These are phyloP conservation scores for Coemansia sp. DNA, from an alignment of 192 early-diverging fungal species.

Conservation along the genomic window DNA sequence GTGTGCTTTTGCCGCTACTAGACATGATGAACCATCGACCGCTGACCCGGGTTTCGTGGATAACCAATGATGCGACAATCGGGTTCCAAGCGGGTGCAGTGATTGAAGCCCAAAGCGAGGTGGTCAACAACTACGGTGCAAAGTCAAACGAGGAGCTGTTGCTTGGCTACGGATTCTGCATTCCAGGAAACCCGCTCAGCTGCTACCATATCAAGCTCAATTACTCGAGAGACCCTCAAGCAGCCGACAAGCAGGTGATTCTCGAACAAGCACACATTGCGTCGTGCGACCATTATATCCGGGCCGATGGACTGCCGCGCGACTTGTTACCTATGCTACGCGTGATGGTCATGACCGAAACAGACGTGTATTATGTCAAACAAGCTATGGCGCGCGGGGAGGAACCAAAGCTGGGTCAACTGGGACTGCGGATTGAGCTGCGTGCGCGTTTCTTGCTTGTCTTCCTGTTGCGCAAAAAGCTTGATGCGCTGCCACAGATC, in stretches of 20 bases:
- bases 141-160: constrained; percentile 77
- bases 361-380: constrained; percentile 40
- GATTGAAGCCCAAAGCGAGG: constrained; percentile 48
- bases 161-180: constrained; percentile 69
- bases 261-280: constrained; percentile 42
- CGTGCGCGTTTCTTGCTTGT: constrained; percentile 54
- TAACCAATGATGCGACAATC: constrained; percentile 20
- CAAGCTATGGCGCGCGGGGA: constrained; percentile 4
- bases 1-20: constrained; percentile 60
- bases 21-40: constrained; percentile 69
- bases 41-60: constrained; percentile 59
- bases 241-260: constrained; percentile 43
- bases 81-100: constrained; percentile 46
- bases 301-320: constrained; percentile 42
- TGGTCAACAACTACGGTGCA: constrained; percentile 70
- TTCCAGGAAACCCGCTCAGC: constrained; percentile 58
- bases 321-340: constrained; percentile 59
- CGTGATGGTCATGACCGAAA: constrained; percentile 66
- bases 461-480: constrained; percentile 50
- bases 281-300: constrained; percentile 53
- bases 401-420: constrained; percentile 6
- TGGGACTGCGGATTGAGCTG: constrained; percentile 61
- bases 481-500: constrained; percentile 17
- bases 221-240: constrained; percentile 57
- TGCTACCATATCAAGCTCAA: constrained; percentile 62